Evolutionary conservation across 805 yeast genomes (phyloP), one percentile per base, ranked within the genome.

Genomic region (Saccharomycopsis sp.): DNA sequence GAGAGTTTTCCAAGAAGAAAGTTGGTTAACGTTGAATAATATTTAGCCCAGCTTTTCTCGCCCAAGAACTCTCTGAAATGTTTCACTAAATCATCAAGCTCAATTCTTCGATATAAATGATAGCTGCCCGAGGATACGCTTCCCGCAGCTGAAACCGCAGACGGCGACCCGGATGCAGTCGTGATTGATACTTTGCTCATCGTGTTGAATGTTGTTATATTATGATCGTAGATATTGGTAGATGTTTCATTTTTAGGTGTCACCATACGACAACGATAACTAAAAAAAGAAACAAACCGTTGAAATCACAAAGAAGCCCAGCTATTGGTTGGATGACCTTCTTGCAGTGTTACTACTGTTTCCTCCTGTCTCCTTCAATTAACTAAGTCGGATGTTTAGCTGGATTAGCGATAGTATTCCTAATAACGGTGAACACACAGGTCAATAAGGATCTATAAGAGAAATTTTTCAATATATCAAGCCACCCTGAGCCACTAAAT

Each of bases 1-100:
- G 96, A 86, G 19, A 91, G 74, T 68, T 85, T 86, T 3, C 97
- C 97, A 44, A 86, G 76, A 44, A 93, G 75, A 65, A 91, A 93
- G 56, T 81, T 74, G 55, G 93, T 84, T 23, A 94, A 78, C 3
- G 89, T 78, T 58, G 85, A 87, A 62, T 96, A 92, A 70, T 93
- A 93, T 59, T 79, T 80, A 62, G 86, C 93, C 99, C 99, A 93
- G 53, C 66, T 68, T 56, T 82, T 81, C 52, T 78, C 75, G 1
- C 97, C 97, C 59, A 93, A 71, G 60, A 79, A 77, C 56, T 78
- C 78, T 63, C 89, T 92, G 62, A 94, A 82, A 57, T 87, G 89
- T 42, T 80, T 77, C 67, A 92, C 89, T 59, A 91, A 75, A 0
- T 71, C 66, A 57, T 84, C 87, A n/a, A 87, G 76, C 54, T 86